Base-by-base conservation (phyloP, 345 rosid genomes). In the Carallia brachiata region DNA sequence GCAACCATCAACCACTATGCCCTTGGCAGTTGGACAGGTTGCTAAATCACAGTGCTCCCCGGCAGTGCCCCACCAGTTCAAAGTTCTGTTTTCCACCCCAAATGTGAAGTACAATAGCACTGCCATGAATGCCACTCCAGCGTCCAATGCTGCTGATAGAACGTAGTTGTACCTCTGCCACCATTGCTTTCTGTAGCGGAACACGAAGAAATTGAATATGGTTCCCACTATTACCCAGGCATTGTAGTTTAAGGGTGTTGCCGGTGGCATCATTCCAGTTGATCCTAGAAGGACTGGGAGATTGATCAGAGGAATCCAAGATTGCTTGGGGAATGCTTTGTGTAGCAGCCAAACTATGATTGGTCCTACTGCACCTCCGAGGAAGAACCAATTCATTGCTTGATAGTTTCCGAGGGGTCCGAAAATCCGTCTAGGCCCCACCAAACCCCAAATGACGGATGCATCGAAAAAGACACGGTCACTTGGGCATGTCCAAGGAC, bases 401-500 rank as follows among this genome's bases (percentile, higher is more conserved):
- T 67, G 55, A 76, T 93, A 93, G 82, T 87, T 89, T 56, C 98
- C 97, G 3, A 80, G 82, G 15, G 83, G 68, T 28, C 96, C 97
- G 31, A 90, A 93, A 57, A 88, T 93, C 36, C 92, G 73, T 69
- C 74, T 93, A 2, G 98, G 97, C 56, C 93, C 97, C 7, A 85
- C 93, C 77, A 90, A 63, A 68, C 96, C 98, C 97, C 97, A 93
- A 66, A 91, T 93, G 60, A 89, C 94, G 5, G 96, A 87, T 44
- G 98, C 97, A 71, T 93, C 96, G 48, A 91, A 91, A 90, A 93
- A 91, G 69, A 93, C 94, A 52, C 91, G 74, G 63, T 91, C 96
- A 36, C 81, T 65, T 0, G 97, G 98, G 77, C 98, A 91, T 71
- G 96, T 91, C 97, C 96, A 93, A 7, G 94, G 96, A 80, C 96